These are phyloP conservation scores for Rhynchospora tenuis DNA, from an alignment of 176 grass and related monocot genomes.

Conservation along the genomic window DNA sequence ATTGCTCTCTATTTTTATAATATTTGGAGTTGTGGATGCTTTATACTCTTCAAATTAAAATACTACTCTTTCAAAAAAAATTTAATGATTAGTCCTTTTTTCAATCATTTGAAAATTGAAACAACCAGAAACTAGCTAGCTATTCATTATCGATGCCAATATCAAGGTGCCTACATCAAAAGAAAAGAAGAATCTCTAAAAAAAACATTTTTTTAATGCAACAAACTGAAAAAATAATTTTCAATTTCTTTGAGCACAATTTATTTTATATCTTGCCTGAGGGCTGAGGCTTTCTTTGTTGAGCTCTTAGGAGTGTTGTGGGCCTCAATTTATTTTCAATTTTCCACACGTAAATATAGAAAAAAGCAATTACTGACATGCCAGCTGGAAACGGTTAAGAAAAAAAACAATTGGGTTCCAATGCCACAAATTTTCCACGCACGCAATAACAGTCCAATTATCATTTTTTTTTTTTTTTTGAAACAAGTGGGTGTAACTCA, in stretches of 20 bases:
- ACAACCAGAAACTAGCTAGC: background rate
- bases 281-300: background rate
- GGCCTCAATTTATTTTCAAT: background rate
- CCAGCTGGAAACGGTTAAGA: background rate
- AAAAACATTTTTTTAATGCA: background rate
- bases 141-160: background rate
- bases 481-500: too few relatives aligned
- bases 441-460: too few relatives aligned
- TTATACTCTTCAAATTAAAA: background rate
- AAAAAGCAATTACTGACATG: background rate
- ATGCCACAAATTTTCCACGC: too few relatives aligned
- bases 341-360: background rate
- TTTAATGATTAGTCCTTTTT: background rate
- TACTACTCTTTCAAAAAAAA: background rate
- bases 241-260: too few relatives aligned
- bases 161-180: background rate
- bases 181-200: background rate
- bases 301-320: background rate
- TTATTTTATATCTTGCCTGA: background rate
- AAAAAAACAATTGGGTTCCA: too few relatives aligned
- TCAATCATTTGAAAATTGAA: background rate
- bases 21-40: background rate
- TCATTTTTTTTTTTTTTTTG: too few relatives aligned
- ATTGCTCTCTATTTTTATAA: background rate
- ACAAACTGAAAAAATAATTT: background rate